These are phyloP conservation scores for Gynochthodes officinalis DNA, from an alignment of 257 asterid species.

Conservation along the genomic window DNA sequence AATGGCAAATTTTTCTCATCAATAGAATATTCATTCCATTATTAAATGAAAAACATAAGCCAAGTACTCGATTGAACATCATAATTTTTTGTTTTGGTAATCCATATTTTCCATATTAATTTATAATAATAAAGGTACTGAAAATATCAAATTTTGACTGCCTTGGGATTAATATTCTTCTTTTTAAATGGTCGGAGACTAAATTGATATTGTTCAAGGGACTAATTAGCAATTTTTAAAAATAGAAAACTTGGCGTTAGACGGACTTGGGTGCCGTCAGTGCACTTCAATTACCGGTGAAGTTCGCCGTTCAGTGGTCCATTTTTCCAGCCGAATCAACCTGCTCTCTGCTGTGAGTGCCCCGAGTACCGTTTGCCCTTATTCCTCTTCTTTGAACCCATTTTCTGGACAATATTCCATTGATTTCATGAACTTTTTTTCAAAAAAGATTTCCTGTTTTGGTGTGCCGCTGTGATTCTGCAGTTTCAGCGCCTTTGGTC, in stretches of 20 bases:
- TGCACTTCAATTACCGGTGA: background rate
- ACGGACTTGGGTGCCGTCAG: background rate
- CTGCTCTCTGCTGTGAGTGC: background rate
- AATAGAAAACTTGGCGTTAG: background rate
- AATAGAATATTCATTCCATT: no score
- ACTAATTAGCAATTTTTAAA: background rate
- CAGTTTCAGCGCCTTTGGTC: background rate
- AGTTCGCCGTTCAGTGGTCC: constrained; percentile 2
- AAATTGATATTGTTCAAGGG: background rate
- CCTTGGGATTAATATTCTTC: background rate
- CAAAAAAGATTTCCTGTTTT: background rate
- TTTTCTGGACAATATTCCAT: background rate
- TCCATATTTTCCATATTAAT: no score
- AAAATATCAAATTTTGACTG: background rate
- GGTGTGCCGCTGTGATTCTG: background rate
- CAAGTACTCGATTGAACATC: no score
- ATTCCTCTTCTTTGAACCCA: background rate
- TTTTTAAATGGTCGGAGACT: background rate
- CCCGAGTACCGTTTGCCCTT: constrained; percentile 10
- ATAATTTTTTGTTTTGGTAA: no score
- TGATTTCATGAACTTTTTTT: no score
- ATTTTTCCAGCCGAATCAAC: background rate
- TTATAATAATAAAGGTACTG: no score
- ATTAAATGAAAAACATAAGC: no score
- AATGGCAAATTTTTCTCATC: no score